A percentile compares a stretch with the other conserved stretches of the same genome.
Conservation (phyloP, 2,329 filamentous ascomycete species). For the Hypocrella siamensis region DNA sequence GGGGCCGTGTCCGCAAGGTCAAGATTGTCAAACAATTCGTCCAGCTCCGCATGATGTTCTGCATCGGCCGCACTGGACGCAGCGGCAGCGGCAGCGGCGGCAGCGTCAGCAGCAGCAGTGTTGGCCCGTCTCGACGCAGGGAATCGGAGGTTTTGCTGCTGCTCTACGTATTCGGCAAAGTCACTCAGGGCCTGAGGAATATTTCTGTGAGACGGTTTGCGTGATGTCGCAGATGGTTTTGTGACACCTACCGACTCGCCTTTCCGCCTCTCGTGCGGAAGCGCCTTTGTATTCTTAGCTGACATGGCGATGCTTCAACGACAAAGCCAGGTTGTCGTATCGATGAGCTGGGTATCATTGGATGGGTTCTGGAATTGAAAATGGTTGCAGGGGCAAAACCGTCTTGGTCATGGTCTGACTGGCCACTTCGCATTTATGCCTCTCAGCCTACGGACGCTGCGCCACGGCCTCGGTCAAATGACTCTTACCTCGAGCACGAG, state of each 20-base stretch:
- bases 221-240: neutral
- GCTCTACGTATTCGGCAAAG: slow-evolving; percentile 94
- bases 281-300: slow-evolving; percentile 40
- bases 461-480: slow-evolving; percentile 4
- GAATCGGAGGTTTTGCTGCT: slow-evolving; percentile 67
- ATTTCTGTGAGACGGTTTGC: slow-evolving; percentile 2
- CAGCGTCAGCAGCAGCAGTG: slow-evolving; percentile 12
- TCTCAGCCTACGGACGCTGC: neutral
- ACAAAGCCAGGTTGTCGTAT: slow-evolving; percentile 7
- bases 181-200: slow-evolving; percentile 58
- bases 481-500: slow-evolving; percentile 2
- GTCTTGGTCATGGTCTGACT: no score
- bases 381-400: no score
- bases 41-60: slow-evolving; percentile 65
- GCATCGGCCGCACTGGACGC: slow-evolving; percentile 10
- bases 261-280: slow-evolving; percentile 65
- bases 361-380: neutral
- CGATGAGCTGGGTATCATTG: slow-evolving; percentile 14
- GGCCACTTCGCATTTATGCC: neutral
- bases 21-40: slow-evolving; percentile 81
- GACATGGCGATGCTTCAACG: slow-evolving; percentile 30
- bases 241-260: slow-evolving; percentile 57
- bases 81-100: slow-evolving; percentile 11
- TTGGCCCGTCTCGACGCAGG: slow-evolving; percentile 20
- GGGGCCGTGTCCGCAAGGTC: slow-evolving; percentile 60